Evolutionary conservation across 2,329 filamentous ascomycete genomes (phyloP).

Genomic region (Fusarium gaditjirri): DNA sequence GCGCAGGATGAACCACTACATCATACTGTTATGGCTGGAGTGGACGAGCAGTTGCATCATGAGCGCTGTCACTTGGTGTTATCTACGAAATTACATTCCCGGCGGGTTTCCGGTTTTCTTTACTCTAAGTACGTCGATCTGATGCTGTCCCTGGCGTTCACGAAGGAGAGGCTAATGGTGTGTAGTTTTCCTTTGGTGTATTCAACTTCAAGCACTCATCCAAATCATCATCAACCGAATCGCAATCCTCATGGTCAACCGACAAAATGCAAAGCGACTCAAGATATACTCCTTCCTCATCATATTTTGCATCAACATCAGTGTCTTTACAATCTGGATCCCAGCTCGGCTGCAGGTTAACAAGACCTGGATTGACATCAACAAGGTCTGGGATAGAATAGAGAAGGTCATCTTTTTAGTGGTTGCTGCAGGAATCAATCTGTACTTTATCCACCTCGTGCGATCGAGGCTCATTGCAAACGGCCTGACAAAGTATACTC

Average conservation of each 20-base stretch:
- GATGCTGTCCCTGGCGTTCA: not conserved
- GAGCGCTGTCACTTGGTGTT: constrained; percentile 44
- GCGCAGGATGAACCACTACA: constrained; percentile 34
- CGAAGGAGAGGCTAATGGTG: not conserved
- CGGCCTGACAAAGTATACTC: constrained; percentile 60
- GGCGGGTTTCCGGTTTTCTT: constrained; percentile 44
- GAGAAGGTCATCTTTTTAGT: constrained; percentile 64
- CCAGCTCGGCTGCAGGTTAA: constrained; percentile 59
- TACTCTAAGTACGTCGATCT: constrained; percentile 19
- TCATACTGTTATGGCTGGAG: constrained; percentile 42
- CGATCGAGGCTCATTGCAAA: constrained; percentile 57
- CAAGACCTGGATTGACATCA: constrained; percentile 55
- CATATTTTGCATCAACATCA: constrained; percentile 61
- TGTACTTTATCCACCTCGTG: constrained; percentile 63
- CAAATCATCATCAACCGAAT: constrained; percentile 68
- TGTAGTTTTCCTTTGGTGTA: constrained; percentile 49
- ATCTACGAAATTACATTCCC: constrained; percentile 37
- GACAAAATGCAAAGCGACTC: constrained; percentile 50
- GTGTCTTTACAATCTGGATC: constrained; percentile 65
- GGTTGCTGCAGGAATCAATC: constrained; percentile 60
- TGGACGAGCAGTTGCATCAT: constrained; percentile 41
- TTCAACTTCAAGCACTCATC: constrained; percentile 61
- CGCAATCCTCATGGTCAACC: constrained; percentile 58
- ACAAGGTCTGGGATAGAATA: constrained; percentile 63
- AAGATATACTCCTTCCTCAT: constrained; percentile 57